Evolutionary conservation across 768 basidiomycete species (phyloP), one percentile per base, ranked within the genome.

Genomic region (Trametes gibbosa): DNA sequence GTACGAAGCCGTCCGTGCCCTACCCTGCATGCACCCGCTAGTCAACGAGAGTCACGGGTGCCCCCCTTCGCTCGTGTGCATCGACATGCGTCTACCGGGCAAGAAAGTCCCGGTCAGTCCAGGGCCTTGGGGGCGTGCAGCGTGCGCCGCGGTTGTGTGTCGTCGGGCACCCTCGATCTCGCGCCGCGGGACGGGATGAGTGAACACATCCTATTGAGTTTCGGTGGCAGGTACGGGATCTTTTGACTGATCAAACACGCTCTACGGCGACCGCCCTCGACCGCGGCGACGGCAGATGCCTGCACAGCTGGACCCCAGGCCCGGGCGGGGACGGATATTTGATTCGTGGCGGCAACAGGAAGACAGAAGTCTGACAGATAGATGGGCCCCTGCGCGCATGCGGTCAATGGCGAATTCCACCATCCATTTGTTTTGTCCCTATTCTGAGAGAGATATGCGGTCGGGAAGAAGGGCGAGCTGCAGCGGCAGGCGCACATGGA

Each of bases 301-400:
- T 19, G 59, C 59, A 60, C 51, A 53, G 58, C 40, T 24, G n/a
- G 14, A 13, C 10, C 13, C 17, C 41, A 17, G 27, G 47, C 48
- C n/a, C 48, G 59, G 59, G 59, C 23, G 37, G 29, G 59, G 40
- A 29, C 59, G 52, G 48, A 54, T 39, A 25, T 60, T 50, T 60
- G 59, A 60, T 54, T 41, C 53, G 52, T 60, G 46, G 59, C 59
- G 35, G 54, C 59, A 37, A 53, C 12, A n/a, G 58, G 42, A 39
- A 45, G 43, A 54, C 59, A 60, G 59, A n/a, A 50, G 19, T 39
- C 27, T 60, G 59, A 60, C 54, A 40, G 53, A 54, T 54, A 25
- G 59, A 54, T 46, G 56, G 41, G 34, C 21, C n/a, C n/a, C n/a
- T n/a, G n/a, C n/a, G n/a, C 21, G 24, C 47, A n/a, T 19, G 29